Percentiles rank a stretch among this genome's conserved stretches.
phyloP scores from a whole-genome alignment of 805 yeast species.

The Hanseniaspora guilliermondii region DNA sequence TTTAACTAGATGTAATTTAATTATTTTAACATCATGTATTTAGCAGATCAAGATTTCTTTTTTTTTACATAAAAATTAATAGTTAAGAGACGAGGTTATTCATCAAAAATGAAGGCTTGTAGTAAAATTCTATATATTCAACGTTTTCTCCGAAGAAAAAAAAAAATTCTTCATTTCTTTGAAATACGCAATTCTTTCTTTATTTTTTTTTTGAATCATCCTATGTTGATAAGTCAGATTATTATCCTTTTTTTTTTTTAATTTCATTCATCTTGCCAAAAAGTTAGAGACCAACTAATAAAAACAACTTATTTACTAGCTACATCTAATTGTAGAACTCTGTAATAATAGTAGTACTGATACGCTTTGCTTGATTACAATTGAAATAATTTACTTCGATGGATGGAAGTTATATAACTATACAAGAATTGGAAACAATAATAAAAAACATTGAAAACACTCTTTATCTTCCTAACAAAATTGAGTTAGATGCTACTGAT shows the following conservation, averaged over 20 bases:
- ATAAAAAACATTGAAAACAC: conserved; percentile 21
- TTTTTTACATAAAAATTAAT: too few species aligned
- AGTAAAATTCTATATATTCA: not conserved
- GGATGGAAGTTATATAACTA: not conserved
- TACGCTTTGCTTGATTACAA: too few species aligned
- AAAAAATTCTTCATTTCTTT: not conserved
- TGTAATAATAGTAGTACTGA: not conserved
- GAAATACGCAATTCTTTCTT: too few species aligned
- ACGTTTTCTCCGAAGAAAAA: not conserved
- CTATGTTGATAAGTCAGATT: not conserved
- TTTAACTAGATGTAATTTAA: too few species aligned
- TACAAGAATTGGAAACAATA: conserved; percentile 12
- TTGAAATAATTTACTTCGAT: not conserved
- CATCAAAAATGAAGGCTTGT: not conserved
- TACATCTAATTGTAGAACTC: too few species aligned
- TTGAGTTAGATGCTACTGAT: conserved; percentile 15
- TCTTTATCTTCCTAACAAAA: conserved; percentile 22
- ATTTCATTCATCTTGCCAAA: too few species aligned
- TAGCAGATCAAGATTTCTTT: too few species aligned
- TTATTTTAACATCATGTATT: too few species aligned
- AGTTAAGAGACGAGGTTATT: not conserved
- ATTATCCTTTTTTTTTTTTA: not conserved
- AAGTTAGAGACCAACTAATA: not conserved
- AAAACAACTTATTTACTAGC: not conserved
- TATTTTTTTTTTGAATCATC: conserved; percentile 1